Evolutionary conservation across 495 filamentous ascomycete species (phyloP), one percentile per base, ranked within the genome.

Genomic region (Viridothelium virens): DNA sequence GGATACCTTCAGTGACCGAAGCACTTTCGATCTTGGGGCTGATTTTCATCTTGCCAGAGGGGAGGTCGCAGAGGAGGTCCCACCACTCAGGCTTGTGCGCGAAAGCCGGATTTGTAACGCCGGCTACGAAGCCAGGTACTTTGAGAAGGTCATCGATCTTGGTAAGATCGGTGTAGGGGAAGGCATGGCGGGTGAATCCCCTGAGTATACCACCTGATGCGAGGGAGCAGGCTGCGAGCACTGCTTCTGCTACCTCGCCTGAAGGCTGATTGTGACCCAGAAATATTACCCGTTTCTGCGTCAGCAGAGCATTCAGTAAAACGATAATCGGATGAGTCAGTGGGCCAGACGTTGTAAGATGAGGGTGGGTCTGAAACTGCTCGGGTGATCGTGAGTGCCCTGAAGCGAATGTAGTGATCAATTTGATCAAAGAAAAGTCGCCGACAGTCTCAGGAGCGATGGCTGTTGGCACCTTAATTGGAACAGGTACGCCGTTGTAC

Each of bases 81-180:
- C 94, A 99, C 94, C 94, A 99, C 71, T 96, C 92, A 0, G 89
- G 89, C 71, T 97, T 93, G 70, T 92, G 86, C 67, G 92, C 91
- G 75, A 99, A 97, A 0, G 89, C 91, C 9, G 92, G 94, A 76
- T 99, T 99, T 2, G 94, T 99, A 18, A 99, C 94, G 66, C 94
- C 94, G 25, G 94, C 94, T 72, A 99, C 95, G 74, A 99, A 99
- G 7, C 94, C 94, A 25, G 95, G 92, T 1, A 99, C 95, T 68
- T 91, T 90, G 38, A 97, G 82, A 5, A 99, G 84, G 74, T 97
- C 94, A 70, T 99, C 94, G 61, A 99, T 91, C 76, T 99, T 99
- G 53, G 91, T 96, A 31, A 99, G 82, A 76, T 99, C 94, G 6
- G 94, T 99, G 74, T 99, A 99, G 5, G 94, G 94, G 73, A 99